Evolutionary conservation across 495 filamentous ascomycete genomes (phyloP), one percentile per base, ranked within the genome.

Genomic region (Talaromyces stipitatus): DNA sequence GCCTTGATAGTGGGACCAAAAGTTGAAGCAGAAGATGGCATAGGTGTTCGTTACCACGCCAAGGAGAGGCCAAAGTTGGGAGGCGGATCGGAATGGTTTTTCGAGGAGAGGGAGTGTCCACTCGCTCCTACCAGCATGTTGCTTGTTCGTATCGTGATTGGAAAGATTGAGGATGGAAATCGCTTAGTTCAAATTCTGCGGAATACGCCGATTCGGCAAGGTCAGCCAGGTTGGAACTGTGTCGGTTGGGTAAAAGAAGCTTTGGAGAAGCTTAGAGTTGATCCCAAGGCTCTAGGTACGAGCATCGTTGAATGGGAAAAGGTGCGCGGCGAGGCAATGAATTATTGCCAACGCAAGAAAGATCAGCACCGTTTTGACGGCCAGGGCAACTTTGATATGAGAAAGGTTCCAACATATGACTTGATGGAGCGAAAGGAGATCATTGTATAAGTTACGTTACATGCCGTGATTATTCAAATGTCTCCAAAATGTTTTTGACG

Each of bases 141-240:
- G 11, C 73, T 80, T 58, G 73, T 73, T 41, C 71, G 77, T 7
- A 50, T 79, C 41, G 56, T 77, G 59, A 63, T 79, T 27, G 75
- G 68, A 22, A 79, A 80, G 58, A 62, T 79, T 24, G 56, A 58
- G 43, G 61, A 79, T 50, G 56, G 58, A 50, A 32, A 60, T 16
- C 64, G 62, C 4, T 50, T 72, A 29, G 53, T 64, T 4, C 55
- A 65, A 7, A 66, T 72, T 18, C 47, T 79, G 18, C 62, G 62
- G 43, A 64, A 55, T 11, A 67, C 64, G 5, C 69, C 72, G 32
- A 62, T 78, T 26, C 47, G 62, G 32, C 63, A 67, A 55, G 59
- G 59, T 27, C 50, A 69, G 30, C 38, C 47, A 12, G 67, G 62
- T 11, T 80, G 69, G 70, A 76, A 73, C 48, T 78, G 72, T 59